phyloP scores from a whole-genome alignment of 805 yeast genomes.

The Wickerhamomyces strasburgensis region DNA sequence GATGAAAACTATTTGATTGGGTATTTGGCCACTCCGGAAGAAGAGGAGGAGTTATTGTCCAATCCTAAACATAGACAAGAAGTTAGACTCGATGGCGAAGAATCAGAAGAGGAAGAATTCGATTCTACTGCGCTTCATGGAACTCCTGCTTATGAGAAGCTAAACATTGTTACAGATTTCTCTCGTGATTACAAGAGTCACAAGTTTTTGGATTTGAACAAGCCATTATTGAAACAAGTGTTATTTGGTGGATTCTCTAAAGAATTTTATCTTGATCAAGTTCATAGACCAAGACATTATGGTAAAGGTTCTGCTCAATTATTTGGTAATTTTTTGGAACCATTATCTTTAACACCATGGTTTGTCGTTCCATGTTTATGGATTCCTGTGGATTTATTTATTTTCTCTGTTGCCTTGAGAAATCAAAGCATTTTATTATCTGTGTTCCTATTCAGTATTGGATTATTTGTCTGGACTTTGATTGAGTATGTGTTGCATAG shows the following conservation, averaged over 20 bases:
- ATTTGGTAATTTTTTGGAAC: conserved; percentile 93
- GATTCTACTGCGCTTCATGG: conserved; percentile 56
- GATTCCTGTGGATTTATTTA: conserved; percentile 73
- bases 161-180: conserved; percentile 77
- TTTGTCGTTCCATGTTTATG: conserved; percentile 84
- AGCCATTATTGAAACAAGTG: conserved; percentile 80
- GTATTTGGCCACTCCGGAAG: conserved; percentile 74
- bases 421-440: conserved; percentile 42
- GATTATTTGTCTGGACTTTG: conserved; percentile 91
- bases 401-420: conserved; percentile 54
- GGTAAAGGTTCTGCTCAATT: conserved; percentile 96
- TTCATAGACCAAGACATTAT: conserved; percentile 96
- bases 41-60: conserved; percentile 63
- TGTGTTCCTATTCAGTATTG: conserved; percentile 60
- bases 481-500: conserved; percentile 87
- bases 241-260: conserved; percentile 69
- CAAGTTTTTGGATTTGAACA: conserved; percentile 78
- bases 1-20: conserved; percentile 79
- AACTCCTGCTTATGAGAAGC: conserved; percentile 66
- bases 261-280: conserved; percentile 91
- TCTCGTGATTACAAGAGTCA: conserved; percentile 66
- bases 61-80: conserved; percentile 58
- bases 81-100: conserved; percentile 41
- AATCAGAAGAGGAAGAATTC: conserved; percentile 23
- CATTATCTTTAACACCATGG: conserved; percentile 90